Conservation (phyloP, 2,329 filamentous ascomycete species). For the Neofusicoccum sp. region DNA sequence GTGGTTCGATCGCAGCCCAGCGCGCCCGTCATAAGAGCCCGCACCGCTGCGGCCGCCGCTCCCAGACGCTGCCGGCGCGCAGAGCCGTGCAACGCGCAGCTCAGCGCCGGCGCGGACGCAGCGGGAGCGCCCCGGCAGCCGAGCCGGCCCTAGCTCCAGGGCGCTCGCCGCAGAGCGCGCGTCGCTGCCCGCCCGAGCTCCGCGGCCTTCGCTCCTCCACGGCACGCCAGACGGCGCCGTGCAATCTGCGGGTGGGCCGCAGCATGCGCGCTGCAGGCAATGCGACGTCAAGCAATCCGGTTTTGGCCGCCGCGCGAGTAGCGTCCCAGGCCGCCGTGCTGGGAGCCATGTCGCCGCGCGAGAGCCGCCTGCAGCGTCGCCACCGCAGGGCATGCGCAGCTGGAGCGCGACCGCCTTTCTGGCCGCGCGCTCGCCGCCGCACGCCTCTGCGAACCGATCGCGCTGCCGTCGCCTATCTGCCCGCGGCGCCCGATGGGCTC, state of each 20-base stretch:
- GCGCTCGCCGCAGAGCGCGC: not conserved
- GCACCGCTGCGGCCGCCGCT: not conserved
- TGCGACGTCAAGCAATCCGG: constrained; percentile 3
- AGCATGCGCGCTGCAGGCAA: not conserved
- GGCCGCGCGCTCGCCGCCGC: too few species aligned
- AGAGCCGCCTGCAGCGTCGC: not conserved
- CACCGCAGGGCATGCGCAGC: too few species aligned
- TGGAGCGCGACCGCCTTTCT: too few species aligned
- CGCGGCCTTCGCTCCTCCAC: constrained; percentile 11
- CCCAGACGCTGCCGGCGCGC: not conserved
- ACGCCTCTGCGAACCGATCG: too few species aligned
- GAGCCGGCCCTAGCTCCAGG: constrained; percentile 8
- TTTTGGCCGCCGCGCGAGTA: constrained; percentile 9
- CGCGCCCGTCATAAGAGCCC: constrained; percentile 17
- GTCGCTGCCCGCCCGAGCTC: constrained; percentile 1
- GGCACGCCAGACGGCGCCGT: constrained; percentile 9
- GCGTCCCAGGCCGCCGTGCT: constrained; percentile 2
- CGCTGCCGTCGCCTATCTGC: not conserved
- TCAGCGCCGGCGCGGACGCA: not conserved
- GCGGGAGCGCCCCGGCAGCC: constrained; percentile 13
- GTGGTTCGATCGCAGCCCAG: constrained; percentile 11
- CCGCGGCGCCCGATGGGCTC: not conserved
- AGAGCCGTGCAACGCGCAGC: not conserved
- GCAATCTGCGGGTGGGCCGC: constrained; percentile 18
- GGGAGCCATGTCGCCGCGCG: not conserved